Evolutionary conservation across 352 stramenopile species (phyloP).

Genomic region (Pythium vanterpoolii): DNA sequence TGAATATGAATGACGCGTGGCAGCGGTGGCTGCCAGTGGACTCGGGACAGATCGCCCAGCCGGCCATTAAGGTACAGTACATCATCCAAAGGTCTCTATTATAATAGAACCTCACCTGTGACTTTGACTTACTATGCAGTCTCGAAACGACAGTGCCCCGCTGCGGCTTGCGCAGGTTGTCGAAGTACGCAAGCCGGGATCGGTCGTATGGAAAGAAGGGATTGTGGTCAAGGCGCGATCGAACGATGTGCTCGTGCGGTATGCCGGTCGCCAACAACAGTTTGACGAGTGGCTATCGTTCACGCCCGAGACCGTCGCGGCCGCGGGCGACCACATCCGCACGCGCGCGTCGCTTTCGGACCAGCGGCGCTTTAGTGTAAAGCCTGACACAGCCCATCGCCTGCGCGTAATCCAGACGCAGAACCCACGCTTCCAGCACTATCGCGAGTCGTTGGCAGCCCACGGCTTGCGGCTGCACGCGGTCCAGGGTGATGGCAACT

Average conservation of each 20-base stretch:
- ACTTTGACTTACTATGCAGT: constrained; percentile 18
- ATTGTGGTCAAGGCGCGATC: constrained; percentile 44
- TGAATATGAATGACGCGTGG: constrained; percentile 84
- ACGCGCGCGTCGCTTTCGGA: constrained; percentile 7
- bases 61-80: constrained; percentile 47
- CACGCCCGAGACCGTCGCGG: constrained; percentile 48
- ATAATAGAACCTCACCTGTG: neutral
- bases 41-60: constrained; percentile 54
- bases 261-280: constrained; percentile 57
- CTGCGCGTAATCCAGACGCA: constrained; percentile 61
- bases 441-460: constrained; percentile 45
- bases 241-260: constrained; percentile 56
- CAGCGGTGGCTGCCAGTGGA: constrained; percentile 60
- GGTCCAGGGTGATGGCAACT: constrained; percentile 96
- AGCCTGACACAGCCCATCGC: constrained; percentile 30
- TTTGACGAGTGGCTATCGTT: constrained; percentile 76
- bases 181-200: constrained; percentile 49
- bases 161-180: constrained; percentile 67
- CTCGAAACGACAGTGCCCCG: constrained; percentile 50
- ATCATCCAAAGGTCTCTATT: no score
- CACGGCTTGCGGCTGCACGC: constrained; percentile 47
- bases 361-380: constrained; percentile 46
- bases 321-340: constrained; percentile 56
- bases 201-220: constrained; percentile 61
- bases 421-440: constrained; percentile 77